Conservation (phyloP, 345 rosid genomes). For the Lumnitzera littorea region DNA sequence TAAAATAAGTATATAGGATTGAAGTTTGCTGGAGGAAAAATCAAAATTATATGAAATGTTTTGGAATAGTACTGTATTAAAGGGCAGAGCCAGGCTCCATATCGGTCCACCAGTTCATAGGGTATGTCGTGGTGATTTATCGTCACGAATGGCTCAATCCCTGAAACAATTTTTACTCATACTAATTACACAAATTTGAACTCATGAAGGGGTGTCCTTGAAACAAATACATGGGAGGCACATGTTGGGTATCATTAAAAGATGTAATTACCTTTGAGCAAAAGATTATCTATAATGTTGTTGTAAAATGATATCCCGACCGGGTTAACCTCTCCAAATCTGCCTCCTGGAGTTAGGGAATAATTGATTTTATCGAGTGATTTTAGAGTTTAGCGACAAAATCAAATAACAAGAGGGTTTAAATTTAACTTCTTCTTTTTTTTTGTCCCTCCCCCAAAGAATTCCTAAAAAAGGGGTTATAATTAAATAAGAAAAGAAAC, state of each 20-base stretch:
- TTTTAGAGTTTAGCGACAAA: background rate
- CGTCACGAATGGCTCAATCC: constrained; percentile 40
- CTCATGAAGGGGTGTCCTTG: background rate
- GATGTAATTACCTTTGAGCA: constrained; percentile 19
- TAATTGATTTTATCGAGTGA: background rate
- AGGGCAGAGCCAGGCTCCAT: constrained; percentile 35
- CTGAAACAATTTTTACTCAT: constrained; percentile 8
- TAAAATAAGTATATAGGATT: background rate
- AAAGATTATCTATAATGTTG: constrained; percentile 14
- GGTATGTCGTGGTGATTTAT: constrained; percentile 30
- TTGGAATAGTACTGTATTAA: constrained; percentile 22
- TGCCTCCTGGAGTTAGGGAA: constrained; percentile 18
- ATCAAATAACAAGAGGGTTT: background rate
- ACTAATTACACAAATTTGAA: background rate
- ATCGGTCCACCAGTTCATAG: constrained; percentile 30
- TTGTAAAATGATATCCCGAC: constrained; percentile 27
- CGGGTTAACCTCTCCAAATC: constrained; percentile 29
- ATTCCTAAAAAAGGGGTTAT: too few relatives aligned
- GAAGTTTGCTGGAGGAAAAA: background rate
- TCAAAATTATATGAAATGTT: background rate
- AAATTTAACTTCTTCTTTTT: too few relatives aligned
- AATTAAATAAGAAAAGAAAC: background rate
- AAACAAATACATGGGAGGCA: too few relatives aligned
- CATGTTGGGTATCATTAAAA: too few relatives aligned
- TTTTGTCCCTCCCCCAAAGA: too few relatives aligned